Evolutionary conservation across 305 asterid genomes (phyloP).

Genomic region (Solanum hybrid): DNA sequence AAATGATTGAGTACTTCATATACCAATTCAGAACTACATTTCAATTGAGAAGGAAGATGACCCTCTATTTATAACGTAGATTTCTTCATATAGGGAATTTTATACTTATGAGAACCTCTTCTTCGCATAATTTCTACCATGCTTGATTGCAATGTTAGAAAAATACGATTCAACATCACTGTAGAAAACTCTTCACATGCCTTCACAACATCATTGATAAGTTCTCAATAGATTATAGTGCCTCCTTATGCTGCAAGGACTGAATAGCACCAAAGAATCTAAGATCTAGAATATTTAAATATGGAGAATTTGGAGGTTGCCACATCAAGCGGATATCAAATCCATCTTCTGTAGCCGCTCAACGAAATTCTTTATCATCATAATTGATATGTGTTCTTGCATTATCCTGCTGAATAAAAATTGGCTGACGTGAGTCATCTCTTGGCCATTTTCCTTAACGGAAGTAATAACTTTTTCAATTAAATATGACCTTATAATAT

Average conservation of each 20-base stretch:
- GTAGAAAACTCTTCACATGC: neutral
- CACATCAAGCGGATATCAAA: neutral
- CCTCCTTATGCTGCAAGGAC: neutral
- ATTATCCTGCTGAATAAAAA: slow-evolving; percentile 1
- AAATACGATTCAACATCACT: neutral
- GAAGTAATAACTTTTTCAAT: neutral
- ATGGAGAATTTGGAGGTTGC: neutral
- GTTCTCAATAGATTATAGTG: neutral
- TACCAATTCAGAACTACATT: neutral
- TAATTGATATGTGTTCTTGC: neutral
- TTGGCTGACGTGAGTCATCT: neutral
- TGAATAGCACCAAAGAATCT: neutral
- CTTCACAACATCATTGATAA: neutral
- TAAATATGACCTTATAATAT: neutral
- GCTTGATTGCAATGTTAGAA: neutral
- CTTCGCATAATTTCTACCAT: neutral
- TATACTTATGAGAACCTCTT: neutral
- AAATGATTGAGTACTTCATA: neutral
- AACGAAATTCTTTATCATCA: neutral
- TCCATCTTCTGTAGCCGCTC: neutral
- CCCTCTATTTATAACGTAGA: neutral
- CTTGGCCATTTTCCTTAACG: neutral
- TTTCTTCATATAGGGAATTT: neutral
- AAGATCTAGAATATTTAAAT: neutral
- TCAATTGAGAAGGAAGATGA: neutral